These are phyloP conservation scores for Cenococcum geophilum DNA, from an alignment of 495 filamentous ascomycete species.

Conservation along the genomic window DNA sequence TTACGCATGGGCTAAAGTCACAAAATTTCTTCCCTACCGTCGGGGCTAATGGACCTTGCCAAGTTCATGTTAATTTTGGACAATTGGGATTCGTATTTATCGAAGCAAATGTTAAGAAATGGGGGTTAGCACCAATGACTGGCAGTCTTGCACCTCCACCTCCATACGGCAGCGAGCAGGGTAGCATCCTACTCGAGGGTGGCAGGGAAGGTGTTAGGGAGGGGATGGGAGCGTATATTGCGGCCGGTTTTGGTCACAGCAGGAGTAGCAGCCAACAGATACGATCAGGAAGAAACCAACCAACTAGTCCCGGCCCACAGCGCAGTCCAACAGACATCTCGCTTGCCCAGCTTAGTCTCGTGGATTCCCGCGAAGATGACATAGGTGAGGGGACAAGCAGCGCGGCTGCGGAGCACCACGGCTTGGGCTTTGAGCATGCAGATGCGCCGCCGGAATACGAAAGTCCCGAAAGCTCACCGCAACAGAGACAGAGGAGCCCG, in stretches of 20 bases:
- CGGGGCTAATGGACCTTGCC: conserved; percentile 87
- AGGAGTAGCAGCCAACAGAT: conserved; percentile 53
- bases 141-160: conserved; percentile 91
- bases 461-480: conserved; percentile 34
- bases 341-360: conserved; percentile 67
- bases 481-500: conserved; percentile 7
- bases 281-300: conserved; percentile 51
- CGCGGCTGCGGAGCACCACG: conserved; percentile 33
- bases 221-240: conserved; percentile 51
- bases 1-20: conserved; percentile 83
- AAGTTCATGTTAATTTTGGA: conserved; percentile 93
- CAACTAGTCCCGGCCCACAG: conserved; percentile 81
- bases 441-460: conserved; percentile 42
- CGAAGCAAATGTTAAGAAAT: conserved; percentile 99
- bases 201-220: conserved; percentile 61
- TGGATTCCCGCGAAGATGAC: conserved; percentile 57
- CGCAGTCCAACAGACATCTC: conserved; percentile 96
- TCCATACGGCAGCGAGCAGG: conserved; percentile 93
- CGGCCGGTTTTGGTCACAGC: conserved; percentile 45
- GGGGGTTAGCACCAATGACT: conserved; percentile 93
- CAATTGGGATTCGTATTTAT: conserved; percentile 98
- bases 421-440: conserved; percentile 31
- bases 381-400: conserved; percentile 65
- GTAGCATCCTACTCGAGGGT: conserved; percentile 87
- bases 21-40: conserved; percentile 97